Evolutionary conservation across 495 filamentous ascomycete genomes (phyloP).

Genomic region (Niebla homalea): DNA sequence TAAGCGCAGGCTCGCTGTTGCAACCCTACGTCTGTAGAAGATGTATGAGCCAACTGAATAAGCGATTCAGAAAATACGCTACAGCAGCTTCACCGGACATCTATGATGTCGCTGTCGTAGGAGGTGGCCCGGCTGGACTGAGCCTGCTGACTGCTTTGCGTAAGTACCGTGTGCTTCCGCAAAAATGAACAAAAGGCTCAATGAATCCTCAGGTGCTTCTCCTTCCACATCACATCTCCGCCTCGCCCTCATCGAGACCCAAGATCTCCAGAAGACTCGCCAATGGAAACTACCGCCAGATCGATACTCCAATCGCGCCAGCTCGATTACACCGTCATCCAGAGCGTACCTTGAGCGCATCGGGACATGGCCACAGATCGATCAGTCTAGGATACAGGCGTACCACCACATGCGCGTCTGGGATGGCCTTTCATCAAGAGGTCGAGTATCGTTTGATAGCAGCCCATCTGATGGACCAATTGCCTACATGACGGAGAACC

Average conservation of each 20-base stretch:
- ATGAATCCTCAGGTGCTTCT: conserved; percentile 39
- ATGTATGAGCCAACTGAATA: conserved; percentile 5
- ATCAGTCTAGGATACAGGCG: conserved; percentile 55
- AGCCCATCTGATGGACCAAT: conserved; percentile 44
- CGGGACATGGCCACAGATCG: conserved; percentile 74
- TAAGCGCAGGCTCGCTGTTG: neutral
- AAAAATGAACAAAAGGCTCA: neutral
- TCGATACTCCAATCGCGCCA: conserved; percentile 83
- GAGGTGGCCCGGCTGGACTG: conserved; percentile 89
- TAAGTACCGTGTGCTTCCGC: conserved; percentile 27
- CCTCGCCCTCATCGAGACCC: conserved; percentile 80
- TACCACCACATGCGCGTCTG: conserved; percentile 94
- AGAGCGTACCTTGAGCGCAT: conserved; percentile 57
- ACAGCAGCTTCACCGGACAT: conserved; percentile 27
- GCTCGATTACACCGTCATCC: conserved; percentile 81
- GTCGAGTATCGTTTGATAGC: conserved; percentile 81
- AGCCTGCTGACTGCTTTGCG: conserved; percentile 77
- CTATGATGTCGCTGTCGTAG: conserved; percentile 92
- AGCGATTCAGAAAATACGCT: conserved; percentile 7
- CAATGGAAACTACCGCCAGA: conserved; percentile 49
- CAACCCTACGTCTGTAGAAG: conserved; percentile 10
- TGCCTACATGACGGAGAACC: conserved; percentile 93
- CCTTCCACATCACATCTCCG: conserved; percentile 61
- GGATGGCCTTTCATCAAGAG: conserved; percentile 82
- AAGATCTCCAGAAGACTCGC: conserved; percentile 57